A percentile compares a stretch with the other conserved stretches of the same genome.
These are phyloP conservation scores for Phaffia tasmanica DNA, from an alignment of 768 basidiomycete species.

Conservation along the genomic window DNA sequence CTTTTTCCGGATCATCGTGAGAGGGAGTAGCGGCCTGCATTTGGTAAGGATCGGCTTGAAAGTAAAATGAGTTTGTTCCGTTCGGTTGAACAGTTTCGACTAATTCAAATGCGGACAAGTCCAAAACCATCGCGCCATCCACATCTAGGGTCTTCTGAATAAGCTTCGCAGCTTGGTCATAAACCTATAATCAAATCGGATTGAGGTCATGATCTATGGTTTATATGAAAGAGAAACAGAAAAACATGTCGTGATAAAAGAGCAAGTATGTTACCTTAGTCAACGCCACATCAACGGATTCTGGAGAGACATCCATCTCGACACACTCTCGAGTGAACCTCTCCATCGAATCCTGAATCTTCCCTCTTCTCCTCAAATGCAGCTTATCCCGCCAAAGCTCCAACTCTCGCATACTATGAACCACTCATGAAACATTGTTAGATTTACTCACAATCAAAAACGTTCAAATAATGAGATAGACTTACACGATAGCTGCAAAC, in stretches of 20 bases:
- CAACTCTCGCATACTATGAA: slow-evolving; percentile 69
- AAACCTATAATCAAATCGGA: slow-evolving; percentile 45
- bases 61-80: slow-evolving; percentile 42
- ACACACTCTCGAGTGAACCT: slow-evolving; percentile 88
- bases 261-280: not conserved
- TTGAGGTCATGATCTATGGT: not conserved
- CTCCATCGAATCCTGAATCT: slow-evolving; percentile 94
- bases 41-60: slow-evolving; percentile 38
- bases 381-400: slow-evolving; percentile 94
- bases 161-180: slow-evolving; percentile 77
- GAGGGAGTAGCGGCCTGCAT: not conserved
- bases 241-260: not conserved
- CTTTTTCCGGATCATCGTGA: not conserved
- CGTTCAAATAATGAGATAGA: not conserved
- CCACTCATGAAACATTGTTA: slow-evolving; percentile 10
- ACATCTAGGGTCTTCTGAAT: slow-evolving; percentile 83
- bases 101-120: slow-evolving; percentile 81
- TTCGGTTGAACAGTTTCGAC: slow-evolving; percentile 51
- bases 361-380: slow-evolving; percentile 76
- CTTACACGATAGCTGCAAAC: slow-evolving; percentile 48
- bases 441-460: not conserved
- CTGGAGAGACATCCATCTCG: slow-evolving; percentile 58
- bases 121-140: slow-evolving; percentile 83
- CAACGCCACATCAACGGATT: slow-evolving; percentile 38
- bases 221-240: not conserved